Evolutionary conservation across 192 early-diverging fungal species (phyloP), one percentile per base, ranked within the genome.

Genomic region (Coemansia sp.): DNA sequence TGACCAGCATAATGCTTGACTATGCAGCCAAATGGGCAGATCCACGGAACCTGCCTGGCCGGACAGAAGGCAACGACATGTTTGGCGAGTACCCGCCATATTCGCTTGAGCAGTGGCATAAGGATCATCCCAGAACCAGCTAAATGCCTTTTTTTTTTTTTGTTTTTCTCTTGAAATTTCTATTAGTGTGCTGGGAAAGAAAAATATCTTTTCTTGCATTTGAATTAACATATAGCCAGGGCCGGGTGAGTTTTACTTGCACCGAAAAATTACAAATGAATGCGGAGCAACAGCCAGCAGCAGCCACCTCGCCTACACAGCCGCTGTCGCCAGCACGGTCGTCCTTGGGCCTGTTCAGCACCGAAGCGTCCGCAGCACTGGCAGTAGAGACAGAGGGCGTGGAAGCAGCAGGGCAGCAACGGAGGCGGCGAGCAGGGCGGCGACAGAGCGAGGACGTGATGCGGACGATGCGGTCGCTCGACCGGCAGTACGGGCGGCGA

Each of bases 51-150:
- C 18, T 32, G 26, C 42, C 50, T 52, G 40, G 17, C 15, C 46
- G 46, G 0, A 53, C 12, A 55, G 45, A 12, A 23, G 38, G 51
- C 17, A 56, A 58, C 8, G 60, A 79, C 39, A 15, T 48, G 51
- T 86, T 80, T 70, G 62, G 70, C 7, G 68, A 80, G 38, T 84
- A 86, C 51, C 83, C 82, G 2, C 31, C 65, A 5, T 62, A 48
- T 36, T 82, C 83, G 40, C 51, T 86, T 5, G 76, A 81, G 42
- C 55, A 81, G 17, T 86, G 85, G 85, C 85, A 86, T 60, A 76
- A 80, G 44, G 42, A 71, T 11, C 53, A 80, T 32, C 61, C 58
- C 43, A 26, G 49, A 55, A 21, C 54, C 23, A 26, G 23, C 23
- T 26, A 26, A 26, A 26, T 26, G 4, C 4, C 4, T 26, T 26